Base-by-base conservation (phyloP, 768 basidiomycete species). In the Lentinula sp. region DNA sequence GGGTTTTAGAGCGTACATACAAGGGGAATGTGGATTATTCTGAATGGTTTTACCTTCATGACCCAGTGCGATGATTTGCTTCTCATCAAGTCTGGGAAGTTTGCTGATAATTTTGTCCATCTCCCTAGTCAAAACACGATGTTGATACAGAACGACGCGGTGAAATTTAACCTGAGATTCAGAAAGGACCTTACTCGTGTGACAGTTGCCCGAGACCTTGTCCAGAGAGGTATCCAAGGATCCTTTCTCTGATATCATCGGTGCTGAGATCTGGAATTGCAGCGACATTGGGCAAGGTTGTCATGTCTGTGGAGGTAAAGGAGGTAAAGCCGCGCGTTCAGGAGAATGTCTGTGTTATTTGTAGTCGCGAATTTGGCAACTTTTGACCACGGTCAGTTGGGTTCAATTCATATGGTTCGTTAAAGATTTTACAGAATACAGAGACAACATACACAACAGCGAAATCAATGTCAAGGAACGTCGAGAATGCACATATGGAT, bases 51-150 rank as follows among this genome's bases (percentile, higher is more conserved):
- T 64, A 77, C 86, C 84, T 69, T 73, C 74, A 54, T 83, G 77
- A 4, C 80, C 82, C 8, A 80, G 71, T 35, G 73, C 71, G 28
- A 71, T 68, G 12, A 89, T 61, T 48, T 86, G 77, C 9, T 74
- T 69, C 65, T 86, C 85, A 1, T 77, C 77, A 35, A 86, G 64
- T 57, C 72, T 75, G 9, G 85, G 85, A 8, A 88, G 77, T 16
- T 64, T 69, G 4, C 71, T 66, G 23, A 84, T 68, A 57, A 86
- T 66, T n/a, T 73, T 70, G 61, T 76, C 67, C 54, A 73, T 72
- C 59, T 78, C 73, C 28, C 79, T 80, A 48, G 61, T 9, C 39
- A 12, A 7, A 39, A 33, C 20, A 12, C 39, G 43, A 13, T 41
- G 4, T 46, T 45, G 39, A 12, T 42, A 43, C 16, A 28, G 28